Percentiles rank a stretch among this genome's conserved stretches.
These are phyloP conservation scores for Zanthoxylum bungeanum DNA, from an alignment of 345 rosid species.

Conservation along the genomic window DNA sequence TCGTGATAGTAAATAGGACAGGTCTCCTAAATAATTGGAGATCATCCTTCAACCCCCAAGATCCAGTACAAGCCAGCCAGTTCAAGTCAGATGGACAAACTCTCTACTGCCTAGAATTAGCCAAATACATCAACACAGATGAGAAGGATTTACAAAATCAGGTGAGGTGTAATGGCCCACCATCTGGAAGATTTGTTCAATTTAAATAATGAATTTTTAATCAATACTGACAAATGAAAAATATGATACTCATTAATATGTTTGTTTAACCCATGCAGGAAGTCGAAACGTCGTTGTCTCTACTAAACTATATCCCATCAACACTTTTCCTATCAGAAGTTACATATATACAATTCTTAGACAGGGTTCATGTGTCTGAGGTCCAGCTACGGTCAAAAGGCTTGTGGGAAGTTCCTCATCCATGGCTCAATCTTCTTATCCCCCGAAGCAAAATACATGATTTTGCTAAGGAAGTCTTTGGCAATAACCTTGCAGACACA, in stretches of 20 bases:
- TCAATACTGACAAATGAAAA: background rate
- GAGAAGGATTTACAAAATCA: conserved; percentile 33
- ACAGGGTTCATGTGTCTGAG: conserved; percentile 90
- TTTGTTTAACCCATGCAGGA: conserved; percentile 51
- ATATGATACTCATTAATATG: conserved; percentile 1
- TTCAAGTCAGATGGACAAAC: conserved; percentile 74
- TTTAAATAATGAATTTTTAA: background rate
- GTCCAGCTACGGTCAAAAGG: conserved; percentile 76
- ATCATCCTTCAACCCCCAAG: conserved; percentile 73
- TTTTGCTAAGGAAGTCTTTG: conserved; percentile 76
- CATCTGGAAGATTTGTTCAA: conserved; percentile 1
- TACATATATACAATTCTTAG: conserved; percentile 73
- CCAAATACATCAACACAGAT: conserved; percentile 62
- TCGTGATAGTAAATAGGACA: conserved; percentile 79
- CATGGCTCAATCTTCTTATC: conserved; percentile 96
- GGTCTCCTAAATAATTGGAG: conserved; percentile 87
- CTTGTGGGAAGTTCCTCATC: conserved; percentile 97
- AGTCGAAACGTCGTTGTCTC: conserved; percentile 48
- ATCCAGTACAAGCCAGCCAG: conserved; percentile 72
- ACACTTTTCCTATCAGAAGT: conserved; percentile 77
- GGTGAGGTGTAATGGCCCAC: conserved; percentile 42
- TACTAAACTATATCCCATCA: conserved; percentile 61
- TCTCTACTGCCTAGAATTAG: conserved; percentile 85
- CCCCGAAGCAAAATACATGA: conserved; percentile 64
- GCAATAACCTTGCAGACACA: conserved; percentile 68